phyloP scores from a whole-genome alignment of 257 asterid genomes.

The Agastache rugosa region DNA sequence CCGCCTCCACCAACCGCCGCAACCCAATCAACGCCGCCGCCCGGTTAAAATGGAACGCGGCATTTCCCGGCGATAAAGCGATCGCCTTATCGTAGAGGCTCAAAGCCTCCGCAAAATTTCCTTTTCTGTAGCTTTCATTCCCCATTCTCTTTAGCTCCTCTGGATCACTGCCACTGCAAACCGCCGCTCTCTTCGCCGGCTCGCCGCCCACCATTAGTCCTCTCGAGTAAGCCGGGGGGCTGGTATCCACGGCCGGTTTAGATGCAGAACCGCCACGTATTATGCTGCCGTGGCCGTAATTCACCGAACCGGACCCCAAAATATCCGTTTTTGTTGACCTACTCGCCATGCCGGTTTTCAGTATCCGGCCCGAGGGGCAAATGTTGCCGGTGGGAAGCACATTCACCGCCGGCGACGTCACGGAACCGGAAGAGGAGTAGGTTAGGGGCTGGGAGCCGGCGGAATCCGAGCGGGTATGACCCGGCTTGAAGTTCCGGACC shows the following conservation, averaged over 20 bases:
- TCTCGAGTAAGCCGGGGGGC: conserved; percentile 30
- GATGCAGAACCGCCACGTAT: conserved; percentile 53
- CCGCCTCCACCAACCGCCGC: conserved; percentile 64
- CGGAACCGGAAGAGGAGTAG: conserved; percentile 49
- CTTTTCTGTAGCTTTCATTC: conserved; percentile 71
- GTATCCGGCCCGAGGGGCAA: conserved; percentile 67
- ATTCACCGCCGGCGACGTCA: conserved; percentile 51
- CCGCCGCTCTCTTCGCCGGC: conserved; percentile 44
- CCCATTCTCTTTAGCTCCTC: conserved; percentile 89
- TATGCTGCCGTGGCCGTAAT: conserved; percentile 79
- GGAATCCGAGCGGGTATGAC: conserved; percentile 50
- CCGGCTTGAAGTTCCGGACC: conserved; percentile 36
- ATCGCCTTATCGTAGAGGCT: conserved; percentile 81
- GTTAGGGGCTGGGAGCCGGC: conserved; percentile 42
- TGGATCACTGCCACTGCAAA: conserved; percentile 53
- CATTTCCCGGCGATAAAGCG: conserved; percentile 62
- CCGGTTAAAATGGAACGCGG: conserved; percentile 74
- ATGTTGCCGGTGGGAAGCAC: conserved; percentile 70
- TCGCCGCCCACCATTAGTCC: conserved; percentile 54
- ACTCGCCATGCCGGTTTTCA: conserved; percentile 61
- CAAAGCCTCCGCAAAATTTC: conserved; percentile 71
- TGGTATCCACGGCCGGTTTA: conserved; percentile 38
- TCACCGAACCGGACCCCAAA: conserved; percentile 61
- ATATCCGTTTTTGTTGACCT: conserved; percentile 53
- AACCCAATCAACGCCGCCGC: conserved; percentile 87